Evolutionary conservation across 495 filamentous ascomycete species (phyloP).

Genomic region (Hypoxylon perforatum): DNA sequence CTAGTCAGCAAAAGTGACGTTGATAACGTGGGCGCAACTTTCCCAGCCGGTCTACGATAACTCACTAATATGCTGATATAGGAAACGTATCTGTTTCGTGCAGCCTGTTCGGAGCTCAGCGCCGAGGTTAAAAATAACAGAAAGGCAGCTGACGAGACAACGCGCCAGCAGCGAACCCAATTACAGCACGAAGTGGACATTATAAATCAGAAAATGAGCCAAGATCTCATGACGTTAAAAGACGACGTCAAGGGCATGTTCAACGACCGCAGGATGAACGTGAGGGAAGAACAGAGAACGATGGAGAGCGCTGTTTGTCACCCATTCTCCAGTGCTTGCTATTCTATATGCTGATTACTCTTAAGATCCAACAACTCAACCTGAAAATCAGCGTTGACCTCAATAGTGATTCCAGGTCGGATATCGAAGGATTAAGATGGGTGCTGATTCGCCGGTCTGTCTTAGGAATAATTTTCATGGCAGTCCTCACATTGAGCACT

Average conservation of each 20-base stretch:
- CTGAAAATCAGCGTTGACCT: conserved; percentile 91
- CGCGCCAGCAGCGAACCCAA: conserved; percentile 81
- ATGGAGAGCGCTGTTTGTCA: conserved; percentile 75
- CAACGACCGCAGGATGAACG: conserved; percentile 93
- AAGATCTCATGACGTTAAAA: conserved; percentile 81
- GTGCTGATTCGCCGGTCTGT: conserved; percentile 87
- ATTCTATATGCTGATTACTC: conserved; percentile 36
- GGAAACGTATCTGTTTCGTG: conserved; percentile 92
- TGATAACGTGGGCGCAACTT: conserved; percentile 46
- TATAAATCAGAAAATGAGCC: conserved; percentile 80
- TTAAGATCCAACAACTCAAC: conserved; percentile 87
- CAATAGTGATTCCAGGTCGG: conserved; percentile 85
- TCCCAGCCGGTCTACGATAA: background rate
- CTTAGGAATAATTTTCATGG: conserved; percentile 76
- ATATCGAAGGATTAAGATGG: conserved; percentile 92
- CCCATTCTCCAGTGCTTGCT: conserved; percentile 1
- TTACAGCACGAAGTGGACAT: conserved; percentile 96
- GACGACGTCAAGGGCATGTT: conserved; percentile 96
- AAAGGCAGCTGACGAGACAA: conserved; percentile 71
- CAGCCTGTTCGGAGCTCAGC: conserved; percentile 91
- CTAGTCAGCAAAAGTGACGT: conserved; percentile 67
- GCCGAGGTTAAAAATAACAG: conserved; percentile 76
- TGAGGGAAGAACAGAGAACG: conserved; percentile 82
- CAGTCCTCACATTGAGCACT: conserved; percentile 57
- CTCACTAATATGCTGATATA: conserved; percentile 32